Evolutionary conservation across 176 grass and related monocot species (phyloP).

Genomic region (Phyllostachys edulis): DNA sequence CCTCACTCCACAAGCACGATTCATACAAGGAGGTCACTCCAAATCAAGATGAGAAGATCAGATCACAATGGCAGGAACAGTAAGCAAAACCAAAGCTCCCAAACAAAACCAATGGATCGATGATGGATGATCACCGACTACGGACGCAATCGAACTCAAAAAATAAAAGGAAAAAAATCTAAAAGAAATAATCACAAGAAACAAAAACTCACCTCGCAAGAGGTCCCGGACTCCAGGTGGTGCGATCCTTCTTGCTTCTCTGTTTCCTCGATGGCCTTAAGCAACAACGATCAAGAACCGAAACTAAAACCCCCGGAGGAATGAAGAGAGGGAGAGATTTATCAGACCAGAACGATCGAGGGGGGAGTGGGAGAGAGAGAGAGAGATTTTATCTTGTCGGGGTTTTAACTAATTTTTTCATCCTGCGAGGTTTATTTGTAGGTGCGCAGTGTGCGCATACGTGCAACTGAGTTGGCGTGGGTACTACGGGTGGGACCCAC

Average conservation of each 20-base stretch:
- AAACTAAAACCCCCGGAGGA: not conserved
- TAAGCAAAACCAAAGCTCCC: not conserved
- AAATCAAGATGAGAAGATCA: not conserved
- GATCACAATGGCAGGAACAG: conserved; percentile 29
- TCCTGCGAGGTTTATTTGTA: conserved; percentile 31
- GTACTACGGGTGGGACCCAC: not conserved
- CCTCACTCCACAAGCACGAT: not conserved
- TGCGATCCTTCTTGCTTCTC: not conserved
- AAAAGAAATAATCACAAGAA: not conserved
- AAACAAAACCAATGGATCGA: not conserved
- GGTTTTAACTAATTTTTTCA: conserved; percentile 20
- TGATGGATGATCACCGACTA: not conserved
- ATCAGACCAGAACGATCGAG: not conserved
- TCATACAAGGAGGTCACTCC: not conserved
- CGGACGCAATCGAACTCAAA: not conserved
- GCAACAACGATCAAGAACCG: not conserved
- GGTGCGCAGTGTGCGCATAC: not conserved
- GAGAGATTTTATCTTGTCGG: conserved; percentile 31
- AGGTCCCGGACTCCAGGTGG: not conserved
- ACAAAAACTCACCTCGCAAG: conserved; percentile 14
- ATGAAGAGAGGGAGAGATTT: not conserved
- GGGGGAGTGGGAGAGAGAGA: not conserved
- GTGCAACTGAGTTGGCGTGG: conserved; percentile 37
- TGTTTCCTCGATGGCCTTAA: not conserved
- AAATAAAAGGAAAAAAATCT: not conserved